Percentiles rank a stretch among this genome's conserved stretches.
These are phyloP conservation scores for Populus tremula DNA, from an alignment of 345 rosid species.

Conservation along the genomic window DNA sequence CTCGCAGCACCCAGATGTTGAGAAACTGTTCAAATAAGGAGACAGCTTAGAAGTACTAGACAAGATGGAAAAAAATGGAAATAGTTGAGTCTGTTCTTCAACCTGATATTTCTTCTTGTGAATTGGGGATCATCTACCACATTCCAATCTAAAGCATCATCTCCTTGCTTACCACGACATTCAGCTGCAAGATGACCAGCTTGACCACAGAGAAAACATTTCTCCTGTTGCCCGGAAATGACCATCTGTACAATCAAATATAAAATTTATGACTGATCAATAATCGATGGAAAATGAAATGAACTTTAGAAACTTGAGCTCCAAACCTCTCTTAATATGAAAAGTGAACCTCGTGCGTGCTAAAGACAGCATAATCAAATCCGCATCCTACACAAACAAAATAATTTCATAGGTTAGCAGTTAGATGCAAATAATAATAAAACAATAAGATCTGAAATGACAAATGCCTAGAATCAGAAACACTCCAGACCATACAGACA, in stretches of 20 bases:
- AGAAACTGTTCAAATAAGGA: constrained; percentile 61
- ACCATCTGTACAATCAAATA: constrained; percentile 51
- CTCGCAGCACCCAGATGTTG: constrained; percentile 87
- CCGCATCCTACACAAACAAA: constrained; percentile 72
- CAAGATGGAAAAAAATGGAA: background rate
- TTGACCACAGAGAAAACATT: constrained; percentile 89
- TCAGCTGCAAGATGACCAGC: constrained; percentile 96
- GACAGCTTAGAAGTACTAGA: constrained; percentile 2
- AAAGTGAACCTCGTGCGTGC: constrained; percentile 99
- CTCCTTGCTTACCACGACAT: constrained; percentile 66
- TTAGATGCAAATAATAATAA: background rate
- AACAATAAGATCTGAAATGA: background rate
- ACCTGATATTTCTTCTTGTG: constrained; percentile 99
- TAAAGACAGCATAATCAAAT: constrained; percentile 91
- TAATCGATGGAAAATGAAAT: background rate
- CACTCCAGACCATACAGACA: constrained; percentile 83
- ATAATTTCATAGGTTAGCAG: background rate
- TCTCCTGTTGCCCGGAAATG: constrained; percentile 92
- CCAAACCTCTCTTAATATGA: constrained; percentile 90
- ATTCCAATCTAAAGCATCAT: constrained; percentile 35
- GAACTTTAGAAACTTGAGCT: constrained; percentile 13
- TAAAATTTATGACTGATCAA: constrained; percentile 5
- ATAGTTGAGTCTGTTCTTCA: constrained; percentile 10
- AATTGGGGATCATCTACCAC: constrained; percentile 63
- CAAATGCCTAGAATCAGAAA: background rate